Conservation (phyloP, 2,329 filamentous ascomycete genomes). For the Fusarium decemcellulare region DNA sequence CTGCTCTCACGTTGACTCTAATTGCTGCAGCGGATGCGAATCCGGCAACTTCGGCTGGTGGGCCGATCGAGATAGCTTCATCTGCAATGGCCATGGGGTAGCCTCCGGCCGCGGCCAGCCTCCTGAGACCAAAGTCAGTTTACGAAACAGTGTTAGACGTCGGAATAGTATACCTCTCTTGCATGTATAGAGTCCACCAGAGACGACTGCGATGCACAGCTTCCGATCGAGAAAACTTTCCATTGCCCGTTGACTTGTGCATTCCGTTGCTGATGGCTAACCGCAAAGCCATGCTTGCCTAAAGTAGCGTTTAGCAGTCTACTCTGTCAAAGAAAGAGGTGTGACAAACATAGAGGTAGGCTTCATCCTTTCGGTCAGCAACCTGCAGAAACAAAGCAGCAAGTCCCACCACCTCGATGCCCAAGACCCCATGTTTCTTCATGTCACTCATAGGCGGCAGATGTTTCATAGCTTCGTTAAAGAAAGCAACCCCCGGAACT, state of each 20-base stretch:
- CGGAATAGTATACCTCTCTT: conserved; percentile 15
- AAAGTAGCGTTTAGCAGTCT: background rate
- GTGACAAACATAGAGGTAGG: conserved; percentile 30
- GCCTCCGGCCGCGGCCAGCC: conserved; percentile 31
- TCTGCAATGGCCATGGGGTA: conserved; percentile 29
- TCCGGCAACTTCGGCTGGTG: conserved; percentile 21
- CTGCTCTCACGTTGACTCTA: conserved; percentile 21
- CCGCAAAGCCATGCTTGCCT: conserved; percentile 31
- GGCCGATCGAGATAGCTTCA: conserved; percentile 21
- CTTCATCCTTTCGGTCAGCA: conserved; percentile 34
- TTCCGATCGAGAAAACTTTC: conserved; percentile 25
- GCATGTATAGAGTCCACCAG: conserved; percentile 36
- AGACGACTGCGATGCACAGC: conserved; percentile 28
- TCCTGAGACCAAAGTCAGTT: conserved; percentile 16
- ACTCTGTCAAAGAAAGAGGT: background rate
- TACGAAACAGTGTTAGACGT: background rate
- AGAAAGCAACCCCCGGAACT: conserved; percentile 26
- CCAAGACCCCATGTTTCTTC: conserved; percentile 19
- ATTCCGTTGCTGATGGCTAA: conserved; percentile 17
- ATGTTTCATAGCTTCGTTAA: conserved; percentile 31
- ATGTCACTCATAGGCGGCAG: conserved; percentile 23
- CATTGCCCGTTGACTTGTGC: conserved; percentile 8
- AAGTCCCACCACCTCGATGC: conserved; percentile 31
- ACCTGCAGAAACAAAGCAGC: conserved; percentile 29
- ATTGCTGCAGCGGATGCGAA: conserved; percentile 31